These are phyloP conservation scores for Aquilaria sinensis DNA, from an alignment of 345 rosid species.

Conservation along the genomic window DNA sequence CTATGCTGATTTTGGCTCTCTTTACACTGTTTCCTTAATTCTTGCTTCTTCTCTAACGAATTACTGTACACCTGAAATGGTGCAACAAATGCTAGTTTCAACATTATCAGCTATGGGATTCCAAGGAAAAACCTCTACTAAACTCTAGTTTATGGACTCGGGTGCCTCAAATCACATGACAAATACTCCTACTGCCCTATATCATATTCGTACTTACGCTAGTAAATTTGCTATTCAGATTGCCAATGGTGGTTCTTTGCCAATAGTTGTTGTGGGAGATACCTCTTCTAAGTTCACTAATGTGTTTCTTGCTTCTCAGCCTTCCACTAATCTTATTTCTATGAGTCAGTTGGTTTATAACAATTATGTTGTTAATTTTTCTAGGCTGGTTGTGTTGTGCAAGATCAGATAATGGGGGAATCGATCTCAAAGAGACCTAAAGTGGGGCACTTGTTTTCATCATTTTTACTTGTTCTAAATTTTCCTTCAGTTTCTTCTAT, in stretches of 20 bases:
- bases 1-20: too few species aligned
- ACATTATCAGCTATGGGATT: neutral
- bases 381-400: neutral
- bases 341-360: too few species aligned
- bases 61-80: too few species aligned
- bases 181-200: neutral
- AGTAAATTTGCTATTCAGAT: neutral
- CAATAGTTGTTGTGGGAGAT: neutral
- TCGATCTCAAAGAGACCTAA: conserved; percentile 3
- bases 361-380: too few species aligned
- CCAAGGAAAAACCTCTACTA: neutral
- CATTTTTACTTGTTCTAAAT: neutral
- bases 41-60: neutral
- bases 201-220: neutral
- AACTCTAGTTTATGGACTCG: neutral
- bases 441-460: neutral
- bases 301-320: too few species aligned
- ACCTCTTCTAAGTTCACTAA: neutral
- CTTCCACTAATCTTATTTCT: too few species aligned
- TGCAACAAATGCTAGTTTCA: too few species aligned
- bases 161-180: neutral
- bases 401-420: conserved; percentile 9
- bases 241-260: neutral
- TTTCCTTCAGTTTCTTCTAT: too few species aligned
- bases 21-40: too few species aligned